Evolutionary conservation across 192 early-diverging fungal genomes (phyloP).

Genomic region (Coemansia sp.): DNA sequence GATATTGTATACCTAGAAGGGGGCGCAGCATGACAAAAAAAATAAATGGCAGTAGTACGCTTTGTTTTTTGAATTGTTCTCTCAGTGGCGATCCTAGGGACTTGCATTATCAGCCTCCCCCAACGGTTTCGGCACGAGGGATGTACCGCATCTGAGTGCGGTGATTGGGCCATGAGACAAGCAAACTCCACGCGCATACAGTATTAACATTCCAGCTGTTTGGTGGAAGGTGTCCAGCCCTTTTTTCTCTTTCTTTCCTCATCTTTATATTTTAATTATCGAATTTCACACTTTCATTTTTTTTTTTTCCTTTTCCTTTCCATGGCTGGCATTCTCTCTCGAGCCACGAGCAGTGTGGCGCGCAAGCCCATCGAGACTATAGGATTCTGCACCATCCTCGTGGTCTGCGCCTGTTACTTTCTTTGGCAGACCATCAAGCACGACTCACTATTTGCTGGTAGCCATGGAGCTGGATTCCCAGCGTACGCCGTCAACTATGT

Average conservation of each 20-base stretch:
- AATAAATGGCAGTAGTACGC: background rate
- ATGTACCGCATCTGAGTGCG: background rate
- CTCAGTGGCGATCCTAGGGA: background rate
- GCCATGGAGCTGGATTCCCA: conserved; percentile 20
- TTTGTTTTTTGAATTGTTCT: background rate
- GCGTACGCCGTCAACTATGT: conserved; percentile 31
- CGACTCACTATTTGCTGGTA: conserved; percentile 65
- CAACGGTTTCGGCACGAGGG: conserved; percentile 6
- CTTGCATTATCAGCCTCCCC: background rate
- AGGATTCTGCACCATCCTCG: conserved; percentile 67
- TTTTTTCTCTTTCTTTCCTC: conserved; percentile 15
- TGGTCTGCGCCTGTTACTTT: conserved; percentile 76
- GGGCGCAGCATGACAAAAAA: background rate
- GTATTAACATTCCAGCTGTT: background rate
- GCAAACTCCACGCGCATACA: background rate
- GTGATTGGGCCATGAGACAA: background rate
- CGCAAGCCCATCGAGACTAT: conserved; percentile 84
- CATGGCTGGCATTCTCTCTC: conserved; percentile 42
- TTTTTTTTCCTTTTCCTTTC: conserved; percentile 2
- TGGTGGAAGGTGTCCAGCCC: background rate
- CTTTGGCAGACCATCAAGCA: conserved; percentile 71
- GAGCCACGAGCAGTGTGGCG: conserved; percentile 59
- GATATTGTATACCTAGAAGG: conserved; percentile 62
- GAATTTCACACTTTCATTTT: background rate
- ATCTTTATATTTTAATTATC: conserved; percentile 6